Evolutionary conservation across 192 early-diverging fungal genomes (phyloP).

Genomic region (Spizellomyces sp.): DNA sequence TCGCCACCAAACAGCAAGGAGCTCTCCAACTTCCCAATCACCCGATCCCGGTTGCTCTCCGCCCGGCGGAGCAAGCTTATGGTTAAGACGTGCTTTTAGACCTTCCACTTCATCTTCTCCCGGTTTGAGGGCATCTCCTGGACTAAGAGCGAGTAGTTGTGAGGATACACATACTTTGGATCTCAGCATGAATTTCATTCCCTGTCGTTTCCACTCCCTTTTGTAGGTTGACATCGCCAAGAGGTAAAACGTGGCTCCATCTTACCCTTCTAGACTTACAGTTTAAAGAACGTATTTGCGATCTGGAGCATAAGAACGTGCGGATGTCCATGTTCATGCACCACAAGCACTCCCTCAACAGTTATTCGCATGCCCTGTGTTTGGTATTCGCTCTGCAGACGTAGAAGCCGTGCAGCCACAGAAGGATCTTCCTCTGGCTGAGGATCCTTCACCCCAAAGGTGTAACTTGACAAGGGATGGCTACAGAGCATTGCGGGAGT

Average conservation of each 20-base stretch:
- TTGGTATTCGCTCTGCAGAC: constrained; percentile 68
- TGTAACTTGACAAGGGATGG: constrained; percentile 58
- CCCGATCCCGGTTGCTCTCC: constrained; percentile 26
- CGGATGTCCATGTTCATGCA: constrained; percentile 79
- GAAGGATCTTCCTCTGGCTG: constrained; percentile 69
- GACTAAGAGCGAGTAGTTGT: constrained; percentile 40
- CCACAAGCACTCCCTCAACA: constrained; percentile 74
- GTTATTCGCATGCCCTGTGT: constrained; percentile 65
- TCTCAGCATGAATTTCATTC: too few species aligned
- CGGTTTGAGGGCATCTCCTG: constrained; percentile 70
- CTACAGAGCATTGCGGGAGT: constrained; percentile 1
- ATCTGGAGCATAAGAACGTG: constrained; percentile 80
- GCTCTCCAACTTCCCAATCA: constrained; percentile 77
- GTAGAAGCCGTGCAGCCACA: constrained; percentile 57
- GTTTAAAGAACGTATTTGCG: constrained; percentile 71
- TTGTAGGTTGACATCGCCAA: too few species aligned
- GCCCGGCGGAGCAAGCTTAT: constrained; percentile 56
- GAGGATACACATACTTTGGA: not conserved
- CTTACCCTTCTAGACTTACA: constrained; percentile 47
- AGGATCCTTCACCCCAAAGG: constrained; percentile 74
- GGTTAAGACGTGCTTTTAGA: constrained; percentile 59
- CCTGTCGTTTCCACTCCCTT: too few species aligned
- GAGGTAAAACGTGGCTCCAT: too few species aligned
- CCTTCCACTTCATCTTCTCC: constrained; percentile 77
- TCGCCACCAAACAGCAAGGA: constrained; percentile 72